Conservation (phyloP, 352 stramenopile species). For the Pythium dissotocum region DNA sequence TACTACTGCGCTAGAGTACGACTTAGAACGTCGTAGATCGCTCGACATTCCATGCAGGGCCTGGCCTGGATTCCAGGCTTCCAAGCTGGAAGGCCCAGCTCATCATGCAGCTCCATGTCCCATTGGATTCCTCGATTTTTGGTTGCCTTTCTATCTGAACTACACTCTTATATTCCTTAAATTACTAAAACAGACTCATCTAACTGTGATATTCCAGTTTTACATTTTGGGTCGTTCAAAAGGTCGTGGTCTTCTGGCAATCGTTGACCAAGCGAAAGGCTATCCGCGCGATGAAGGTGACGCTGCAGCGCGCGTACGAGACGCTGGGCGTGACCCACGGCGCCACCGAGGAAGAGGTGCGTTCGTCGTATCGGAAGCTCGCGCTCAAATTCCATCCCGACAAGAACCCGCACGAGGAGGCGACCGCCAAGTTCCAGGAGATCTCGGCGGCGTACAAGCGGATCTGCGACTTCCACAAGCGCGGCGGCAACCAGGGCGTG, state of each 20-base stretch:
- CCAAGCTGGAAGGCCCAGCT: too few relatives aligned
- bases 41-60: too few relatives aligned
- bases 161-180: too few relatives aligned
- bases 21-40: too few relatives aligned
- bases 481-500: constrained; percentile 16
- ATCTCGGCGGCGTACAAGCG: constrained; percentile 72
- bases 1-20: too few relatives aligned
- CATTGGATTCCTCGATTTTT: too few relatives aligned
- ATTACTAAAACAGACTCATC: too few relatives aligned
- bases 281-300: constrained; percentile 25
- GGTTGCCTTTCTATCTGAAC: too few relatives aligned
- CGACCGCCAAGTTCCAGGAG: constrained; percentile 71
- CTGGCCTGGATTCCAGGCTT: too few relatives aligned
- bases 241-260: constrained; percentile 6
- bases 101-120: too few relatives aligned
- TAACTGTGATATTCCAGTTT: too few relatives aligned
- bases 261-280: not conserved
- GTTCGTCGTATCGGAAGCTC: constrained; percentile 60
- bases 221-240: not conserved
- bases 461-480: constrained; percentile 54
- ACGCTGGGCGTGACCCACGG: constrained; percentile 44
- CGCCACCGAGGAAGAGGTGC: constrained; percentile 47
- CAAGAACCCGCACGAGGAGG: constrained; percentile 56
- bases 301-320: constrained; percentile 45
- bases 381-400: constrained; percentile 72